phyloP scores from a whole-genome alignment of 2,329 filamentous ascomycete genomes.

The Talaromyces funiculosus region DNA sequence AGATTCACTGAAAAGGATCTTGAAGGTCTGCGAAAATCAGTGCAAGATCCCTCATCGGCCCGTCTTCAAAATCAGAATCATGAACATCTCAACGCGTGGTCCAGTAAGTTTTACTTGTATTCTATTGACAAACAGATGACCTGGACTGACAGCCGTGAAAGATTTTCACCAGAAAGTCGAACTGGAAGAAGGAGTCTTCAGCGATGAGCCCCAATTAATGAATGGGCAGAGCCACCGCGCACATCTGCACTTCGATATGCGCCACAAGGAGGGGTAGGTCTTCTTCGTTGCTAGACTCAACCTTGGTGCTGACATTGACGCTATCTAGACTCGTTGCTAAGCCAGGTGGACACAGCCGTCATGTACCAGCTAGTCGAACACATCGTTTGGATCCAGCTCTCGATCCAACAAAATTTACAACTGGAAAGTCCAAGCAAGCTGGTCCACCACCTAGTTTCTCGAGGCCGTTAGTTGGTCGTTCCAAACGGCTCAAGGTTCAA shows the following conservation, averaged over 20 bases:
- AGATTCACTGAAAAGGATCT: constrained; percentile 21
- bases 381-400: background rate
- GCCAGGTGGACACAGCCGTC: background rate
- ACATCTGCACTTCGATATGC: constrained; percentile 21
- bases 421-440: background rate
- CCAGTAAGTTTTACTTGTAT: constrained; percentile 23
- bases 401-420: background rate
- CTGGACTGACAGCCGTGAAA: constrained; percentile 18
- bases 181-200: constrained; percentile 26
- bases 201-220: constrained; percentile 25
- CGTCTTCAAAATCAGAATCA: constrained; percentile 19
- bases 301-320: background rate
- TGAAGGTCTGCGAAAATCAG: constrained; percentile 16
- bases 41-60: background rate
- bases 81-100: constrained; percentile 25
- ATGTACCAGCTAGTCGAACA: background rate
- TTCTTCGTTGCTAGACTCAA: background rate
- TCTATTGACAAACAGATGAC: background rate
- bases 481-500: background rate
- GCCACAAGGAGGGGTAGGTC: constrained; percentile 12
- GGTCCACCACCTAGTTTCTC: background rate
- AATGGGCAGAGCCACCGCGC: constrained; percentile 37
- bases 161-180: constrained; percentile 26
- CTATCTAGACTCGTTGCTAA: background rate
- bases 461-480: background rate